phyloP scores from a whole-genome alignment of 257 asterid species.

The Gardenia jasminoides region DNA sequence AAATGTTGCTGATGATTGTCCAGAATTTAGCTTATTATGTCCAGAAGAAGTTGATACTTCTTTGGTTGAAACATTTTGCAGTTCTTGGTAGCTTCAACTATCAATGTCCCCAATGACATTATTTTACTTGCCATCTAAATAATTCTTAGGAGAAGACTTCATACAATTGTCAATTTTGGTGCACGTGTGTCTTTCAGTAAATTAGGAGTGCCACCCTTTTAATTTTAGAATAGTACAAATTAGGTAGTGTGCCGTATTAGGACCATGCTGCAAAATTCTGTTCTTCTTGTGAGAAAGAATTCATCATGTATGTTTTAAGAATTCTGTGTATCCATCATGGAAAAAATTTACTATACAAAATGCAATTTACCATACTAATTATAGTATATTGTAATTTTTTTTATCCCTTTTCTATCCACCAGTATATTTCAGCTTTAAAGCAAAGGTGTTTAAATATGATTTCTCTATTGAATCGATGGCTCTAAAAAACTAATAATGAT shows the following conservation, averaged over 20 bases:
- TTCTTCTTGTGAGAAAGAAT: not conserved
- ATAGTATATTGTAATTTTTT: no score
- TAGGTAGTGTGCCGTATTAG: not conserved
- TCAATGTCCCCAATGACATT: not conserved
- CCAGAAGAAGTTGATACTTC: not conserved
- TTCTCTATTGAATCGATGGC: no score
- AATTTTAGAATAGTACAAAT: no score
- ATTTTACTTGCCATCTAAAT: not conserved
- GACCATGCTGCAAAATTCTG: not conserved
- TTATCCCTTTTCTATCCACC: not conserved
- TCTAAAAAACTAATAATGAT: no score
- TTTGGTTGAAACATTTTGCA: not conserved
- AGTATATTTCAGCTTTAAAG: not conserved
- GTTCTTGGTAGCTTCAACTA: not conserved
- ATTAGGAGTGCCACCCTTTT: not conserved
- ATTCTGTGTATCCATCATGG: not conserved
- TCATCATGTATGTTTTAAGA: not conserved
- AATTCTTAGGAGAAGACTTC: not conserved
- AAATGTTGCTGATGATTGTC: not conserved
- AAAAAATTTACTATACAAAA: no score
- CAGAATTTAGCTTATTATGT: not conserved
- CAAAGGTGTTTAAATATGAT: no score
- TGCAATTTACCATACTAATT: no score
- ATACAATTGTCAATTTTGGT: not conserved
- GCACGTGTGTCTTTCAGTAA: not conserved